Evolutionary conservation across 1,284 basidiomycete species (phyloP).

Genomic region (Moesziomyces parantarcticus): DNA sequence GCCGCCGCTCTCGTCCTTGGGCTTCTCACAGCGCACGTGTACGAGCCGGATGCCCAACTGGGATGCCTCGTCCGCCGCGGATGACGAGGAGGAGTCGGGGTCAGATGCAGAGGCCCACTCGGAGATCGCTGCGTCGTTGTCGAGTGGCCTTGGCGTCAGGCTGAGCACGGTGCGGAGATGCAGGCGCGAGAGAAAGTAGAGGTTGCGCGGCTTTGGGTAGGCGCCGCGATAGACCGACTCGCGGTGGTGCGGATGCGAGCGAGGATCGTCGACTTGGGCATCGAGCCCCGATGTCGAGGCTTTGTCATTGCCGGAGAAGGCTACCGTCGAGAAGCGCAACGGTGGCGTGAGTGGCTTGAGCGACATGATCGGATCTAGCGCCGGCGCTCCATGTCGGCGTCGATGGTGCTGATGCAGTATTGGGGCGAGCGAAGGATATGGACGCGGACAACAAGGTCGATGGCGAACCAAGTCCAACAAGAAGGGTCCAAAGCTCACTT

Average conservation of each 20-base stretch:
- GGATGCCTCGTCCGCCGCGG: constrained; percentile 3
- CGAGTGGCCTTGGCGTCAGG: constrained; percentile 63
- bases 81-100: background rate
- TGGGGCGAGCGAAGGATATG: too few species aligned
- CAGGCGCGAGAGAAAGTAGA: constrained; percentile 60
- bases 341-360: constrained; percentile 56
- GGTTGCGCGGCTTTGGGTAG: constrained; percentile 61
- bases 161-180: constrained; percentile 61
- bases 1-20: constrained; percentile 64
- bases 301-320: constrained; percentile 35
- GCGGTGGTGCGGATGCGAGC: constrained; percentile 32
- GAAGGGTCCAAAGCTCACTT: constrained; percentile 4
- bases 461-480: too few species aligned
- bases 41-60: constrained; percentile 41
- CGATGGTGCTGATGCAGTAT: too few species aligned
- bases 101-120: constrained; percentile 41
- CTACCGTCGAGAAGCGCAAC: constrained; percentile 57
- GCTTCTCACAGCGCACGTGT: constrained; percentile 62
- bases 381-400: too few species aligned
- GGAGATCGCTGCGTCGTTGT: constrained; percentile 45
- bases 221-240: constrained; percentile 64
- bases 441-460: too few species aligned
- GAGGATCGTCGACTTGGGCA: background rate
- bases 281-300: background rate
- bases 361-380: constrained; percentile 20